A percentile compares a stretch with the other conserved stretches of the same genome.
These are phyloP conservation scores for Candida endomychidarum DNA, from an alignment of 805 yeast species.

Conservation along the genomic window DNA sequence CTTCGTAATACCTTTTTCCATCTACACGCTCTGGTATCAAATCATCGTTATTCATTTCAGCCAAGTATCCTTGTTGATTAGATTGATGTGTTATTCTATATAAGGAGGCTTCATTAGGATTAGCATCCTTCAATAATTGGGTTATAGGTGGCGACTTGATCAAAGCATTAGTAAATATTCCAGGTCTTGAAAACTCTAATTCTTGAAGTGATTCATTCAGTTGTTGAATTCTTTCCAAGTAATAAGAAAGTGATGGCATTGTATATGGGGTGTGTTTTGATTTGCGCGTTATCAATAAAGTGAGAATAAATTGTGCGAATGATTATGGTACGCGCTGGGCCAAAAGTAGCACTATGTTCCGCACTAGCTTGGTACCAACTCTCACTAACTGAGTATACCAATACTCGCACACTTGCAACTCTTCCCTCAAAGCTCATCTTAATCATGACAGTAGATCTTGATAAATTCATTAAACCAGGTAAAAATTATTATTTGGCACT, in stretches of 20 bases:
- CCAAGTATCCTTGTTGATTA: constrained; percentile 3
- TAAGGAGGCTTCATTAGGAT: constrained; percentile 49
- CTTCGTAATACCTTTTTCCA: constrained; percentile 41
- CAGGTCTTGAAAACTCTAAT: constrained; percentile 54
- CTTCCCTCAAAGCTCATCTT: background rate
- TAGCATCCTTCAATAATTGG: constrained; percentile 59
- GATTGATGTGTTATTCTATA: constrained; percentile 37
- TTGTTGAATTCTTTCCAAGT: constrained; percentile 34
- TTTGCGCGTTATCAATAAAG: background rate
- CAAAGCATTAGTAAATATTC: constrained; percentile 65
- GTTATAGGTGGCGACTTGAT: constrained; percentile 53
- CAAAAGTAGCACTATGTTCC: too few relatives aligned
- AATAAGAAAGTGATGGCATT: constrained; percentile 19
- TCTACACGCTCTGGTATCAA: constrained; percentile 47
- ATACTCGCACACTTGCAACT: background rate
- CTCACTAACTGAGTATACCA: background rate
- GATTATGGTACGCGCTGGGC: too few relatives aligned
- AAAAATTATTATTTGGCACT: constrained; percentile 64
- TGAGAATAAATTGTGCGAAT: background rate
- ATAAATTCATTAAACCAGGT: constrained; percentile 41
- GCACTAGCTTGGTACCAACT: too few relatives aligned
- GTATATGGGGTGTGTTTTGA: constrained; percentile 6
- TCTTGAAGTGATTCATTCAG: constrained; percentile 41
- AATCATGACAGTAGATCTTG: constrained; percentile 45
- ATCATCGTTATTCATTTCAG: background rate